Conservation (phyloP, 352 stramenopile genomes). For the Pythium phragmitis region DNA sequence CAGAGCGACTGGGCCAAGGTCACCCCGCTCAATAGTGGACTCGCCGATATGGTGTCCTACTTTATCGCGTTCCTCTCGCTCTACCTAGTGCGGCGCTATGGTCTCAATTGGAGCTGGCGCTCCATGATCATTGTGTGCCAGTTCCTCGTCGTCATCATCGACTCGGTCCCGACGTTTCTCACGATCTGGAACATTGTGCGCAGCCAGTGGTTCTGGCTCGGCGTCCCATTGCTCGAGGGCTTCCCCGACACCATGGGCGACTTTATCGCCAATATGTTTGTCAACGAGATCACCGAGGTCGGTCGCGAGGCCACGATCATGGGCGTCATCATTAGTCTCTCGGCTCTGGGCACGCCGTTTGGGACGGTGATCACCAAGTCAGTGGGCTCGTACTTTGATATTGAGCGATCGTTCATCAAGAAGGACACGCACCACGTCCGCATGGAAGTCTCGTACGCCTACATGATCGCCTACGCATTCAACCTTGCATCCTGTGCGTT, state of each 20-base stretch:
- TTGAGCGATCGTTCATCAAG: slow-evolving; percentile 29
- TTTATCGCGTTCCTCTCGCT: slow-evolving; percentile 40
- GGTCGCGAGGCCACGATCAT: slow-evolving; percentile 55
- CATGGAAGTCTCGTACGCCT: slow-evolving; percentile 49
- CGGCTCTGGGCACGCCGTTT: slow-evolving; percentile 47
- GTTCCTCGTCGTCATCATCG: slow-evolving; percentile 43
- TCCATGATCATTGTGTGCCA: slow-evolving; percentile 36
- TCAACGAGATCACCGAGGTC: slow-evolving; percentile 47
- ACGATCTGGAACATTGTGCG: slow-evolving; percentile 68
- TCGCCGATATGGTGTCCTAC: slow-evolving; percentile 43
- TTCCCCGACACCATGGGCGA: slow-evolving; percentile 45
- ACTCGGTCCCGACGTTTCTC: slow-evolving; percentile 47
- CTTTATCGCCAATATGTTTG: slow-evolving; percentile 45
- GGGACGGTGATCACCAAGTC: slow-evolving; percentile 54
- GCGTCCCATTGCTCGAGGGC: slow-evolving; percentile 50
- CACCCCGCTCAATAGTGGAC: slow-evolving; percentile 50
- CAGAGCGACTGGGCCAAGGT: slow-evolving; percentile 55
- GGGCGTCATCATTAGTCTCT: slow-evolving; percentile 41
- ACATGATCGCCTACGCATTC: slow-evolving; percentile 55
- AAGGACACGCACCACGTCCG: slow-evolving; percentile 34
- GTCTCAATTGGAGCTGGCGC: slow-evolving; percentile 59
- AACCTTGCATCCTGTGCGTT: slow-evolving; percentile 51
- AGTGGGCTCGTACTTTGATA: slow-evolving; percentile 51
- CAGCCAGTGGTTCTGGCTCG: slow-evolving; percentile 68
- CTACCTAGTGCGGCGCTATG: slow-evolving; percentile 38